Conservation (phyloP, 2,329 filamentous ascomycete genomes). For the Trichoderma afroharzianum region DNA sequence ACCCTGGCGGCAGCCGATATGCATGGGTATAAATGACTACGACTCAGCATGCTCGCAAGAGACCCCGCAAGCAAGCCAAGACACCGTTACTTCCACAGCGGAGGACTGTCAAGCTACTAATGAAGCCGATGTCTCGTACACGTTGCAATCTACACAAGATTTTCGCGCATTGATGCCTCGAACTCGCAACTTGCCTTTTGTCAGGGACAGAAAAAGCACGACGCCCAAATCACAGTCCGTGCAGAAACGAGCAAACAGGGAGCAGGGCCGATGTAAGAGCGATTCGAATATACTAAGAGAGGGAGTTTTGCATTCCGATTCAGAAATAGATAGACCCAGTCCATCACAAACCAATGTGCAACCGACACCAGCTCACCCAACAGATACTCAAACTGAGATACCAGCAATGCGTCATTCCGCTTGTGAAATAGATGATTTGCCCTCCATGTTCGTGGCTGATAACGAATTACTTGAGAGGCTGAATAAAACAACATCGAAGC, state of each 20-base stretch:
- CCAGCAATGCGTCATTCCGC: not conserved
- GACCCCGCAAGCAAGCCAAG: not conserved
- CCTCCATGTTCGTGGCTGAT: constrained; percentile 27
- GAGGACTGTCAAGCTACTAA: not conserved
- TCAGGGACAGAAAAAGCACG: not conserved
- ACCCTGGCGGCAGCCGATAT: too few species aligned
- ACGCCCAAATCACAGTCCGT: not conserved
- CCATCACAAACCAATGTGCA: not conserved
- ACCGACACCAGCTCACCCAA: not conserved
- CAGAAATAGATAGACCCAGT: not conserved
- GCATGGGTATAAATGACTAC: not conserved
- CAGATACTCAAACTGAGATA: not conserved
- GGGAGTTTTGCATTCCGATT: too few species aligned
- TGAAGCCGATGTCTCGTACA: not conserved
- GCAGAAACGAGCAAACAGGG: not conserved
- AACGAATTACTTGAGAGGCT: constrained; percentile 24
- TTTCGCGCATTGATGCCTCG: constrained; percentile 31
- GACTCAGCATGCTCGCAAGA: not conserved
- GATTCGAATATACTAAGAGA: not conserved
- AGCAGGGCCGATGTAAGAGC: not conserved
- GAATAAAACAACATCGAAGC: constrained; percentile 24
- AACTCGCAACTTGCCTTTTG: constrained; percentile 31
- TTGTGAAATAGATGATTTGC: not conserved
- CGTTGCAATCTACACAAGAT: not conserved
- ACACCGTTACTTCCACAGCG: not conserved